Conservation (phyloP, 148 eudicot genomes). For the Vaccinium vitisidaea region DNA sequence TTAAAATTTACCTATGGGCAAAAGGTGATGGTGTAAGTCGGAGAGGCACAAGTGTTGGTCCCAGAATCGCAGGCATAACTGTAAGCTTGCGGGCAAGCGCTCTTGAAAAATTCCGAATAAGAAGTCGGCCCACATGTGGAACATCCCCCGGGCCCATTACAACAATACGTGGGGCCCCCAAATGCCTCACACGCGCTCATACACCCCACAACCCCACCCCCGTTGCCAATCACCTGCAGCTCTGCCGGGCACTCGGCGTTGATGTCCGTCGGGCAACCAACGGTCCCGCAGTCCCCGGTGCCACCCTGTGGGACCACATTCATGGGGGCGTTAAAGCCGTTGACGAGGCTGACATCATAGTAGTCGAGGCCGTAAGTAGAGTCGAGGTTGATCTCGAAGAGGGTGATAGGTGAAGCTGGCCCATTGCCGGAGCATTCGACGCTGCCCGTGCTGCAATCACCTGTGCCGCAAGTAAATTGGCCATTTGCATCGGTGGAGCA, state of each 20-base stretch:
- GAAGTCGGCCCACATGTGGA: conserved; percentile 54
- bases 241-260: conserved; percentile 52
- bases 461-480: conserved; percentile 58
- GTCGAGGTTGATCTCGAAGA: conserved; percentile 58
- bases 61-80: conserved; percentile 86
- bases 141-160: conserved; percentile 52
- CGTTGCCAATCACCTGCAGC: conserved; percentile 26
- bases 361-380: conserved; percentile 62
- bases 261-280: conserved; percentile 54
- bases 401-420: conserved; percentile 59
- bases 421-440: conserved; percentile 50
- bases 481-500: conserved; percentile 48
- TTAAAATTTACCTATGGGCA: conserved; percentile 52
- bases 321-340: conserved; percentile 74
- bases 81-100: conserved; percentile 62
- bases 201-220: conserved; percentile 45
- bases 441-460: conserved; percentile 53
- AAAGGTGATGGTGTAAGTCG: conserved; percentile 65
- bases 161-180: conserved; percentile 63
- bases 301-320: conserved; percentile 49
- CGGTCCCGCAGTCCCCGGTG: conserved; percentile 40
- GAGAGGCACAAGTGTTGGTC: conserved; percentile 54
- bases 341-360: conserved; percentile 82
- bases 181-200: conserved; percentile 84
- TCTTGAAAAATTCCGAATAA: conserved; percentile 64